Evolutionary conservation across 148 eudicot species (phyloP), one percentile per base, ranked within the genome.

Genomic region (Heliamphora exappendiculata): DNA sequence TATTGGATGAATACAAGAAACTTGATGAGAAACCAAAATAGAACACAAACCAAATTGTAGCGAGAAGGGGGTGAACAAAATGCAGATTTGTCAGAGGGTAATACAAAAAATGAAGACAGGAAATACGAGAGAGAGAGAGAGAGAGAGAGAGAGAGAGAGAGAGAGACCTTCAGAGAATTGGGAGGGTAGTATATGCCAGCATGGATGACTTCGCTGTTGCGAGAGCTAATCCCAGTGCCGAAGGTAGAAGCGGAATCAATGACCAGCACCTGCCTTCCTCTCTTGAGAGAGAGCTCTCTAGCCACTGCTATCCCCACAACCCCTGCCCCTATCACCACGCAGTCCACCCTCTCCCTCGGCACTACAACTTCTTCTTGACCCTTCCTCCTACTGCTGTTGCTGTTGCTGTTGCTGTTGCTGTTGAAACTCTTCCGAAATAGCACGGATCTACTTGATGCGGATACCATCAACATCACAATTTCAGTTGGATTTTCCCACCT

Each of bases 191-290:
- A 94, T 59, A 94, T 90, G 53, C 97, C 98, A 42, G 91, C 97
- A 81, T 94, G 98, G 67, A 94, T 89, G 41, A 94, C 98, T 75
- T 94, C 90, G 67, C 98, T 94, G 73, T 94, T 94, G 66, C 98
- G 91, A 53, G 98, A 92, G 65, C 98, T 94, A 7, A 91, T 89
- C 5, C 75, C 93, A 2, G 96, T 88, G 7, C 98, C 98, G 69
- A 94, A 94, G 72, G 91, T 90, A 0, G 89, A 63, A 33, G 84
- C 88, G 36, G 97, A 90, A 65, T 94, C 97, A 17, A 94, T 24
- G 0, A 92, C 93, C 75, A 92, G 63, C 49, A 92, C 93, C 58
- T 94, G 87, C 71, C 89, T 84, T 1, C 88, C 82, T 3, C 20
- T 49, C 31, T 88, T 83, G 28, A 87, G 39, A 7, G 86, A 82